phyloP scores from a whole-genome alignment of 2,329 filamentous ascomycete species.

The Dissoconium aciculare region DNA sequence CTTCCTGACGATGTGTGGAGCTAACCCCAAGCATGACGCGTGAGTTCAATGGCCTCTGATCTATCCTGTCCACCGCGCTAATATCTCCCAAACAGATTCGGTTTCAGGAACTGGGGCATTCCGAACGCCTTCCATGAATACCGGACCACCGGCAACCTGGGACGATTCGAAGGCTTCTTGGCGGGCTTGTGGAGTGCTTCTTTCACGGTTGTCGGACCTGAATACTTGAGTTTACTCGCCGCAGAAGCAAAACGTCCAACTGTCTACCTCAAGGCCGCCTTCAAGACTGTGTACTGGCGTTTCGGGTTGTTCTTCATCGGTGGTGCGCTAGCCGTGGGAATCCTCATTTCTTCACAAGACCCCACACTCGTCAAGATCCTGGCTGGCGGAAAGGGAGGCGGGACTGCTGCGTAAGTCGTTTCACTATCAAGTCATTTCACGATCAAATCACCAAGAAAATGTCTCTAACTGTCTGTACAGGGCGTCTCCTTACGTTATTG shows the following conservation, averaged over 20 bases:
- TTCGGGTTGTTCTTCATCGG: conserved; percentile 36
- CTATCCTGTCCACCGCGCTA: background rate
- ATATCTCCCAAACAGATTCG: conserved; percentile 15
- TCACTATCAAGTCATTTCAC: too few species aligned
- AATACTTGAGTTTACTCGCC: conserved; percentile 36
- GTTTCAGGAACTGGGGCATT: conserved; percentile 30
- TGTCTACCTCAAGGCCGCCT: conserved; percentile 33
- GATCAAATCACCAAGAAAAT: too few species aligned
- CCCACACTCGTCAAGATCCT: conserved; percentile 17
- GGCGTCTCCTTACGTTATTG: conserved; percentile 27
- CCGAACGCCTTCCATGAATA: conserved; percentile 22
- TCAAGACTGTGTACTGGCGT: conserved; percentile 36
- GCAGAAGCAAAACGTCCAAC: conserved; percentile 35
- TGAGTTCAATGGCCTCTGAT: background rate
- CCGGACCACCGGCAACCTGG: conserved; percentile 16
- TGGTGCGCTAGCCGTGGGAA: conserved; percentile 32
- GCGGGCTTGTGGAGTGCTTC: conserved; percentile 26
- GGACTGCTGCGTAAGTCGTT: conserved; percentile 20
- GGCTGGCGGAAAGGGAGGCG: conserved; percentile 12
- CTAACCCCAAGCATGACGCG: conserved; percentile 21
- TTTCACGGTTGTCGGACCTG: conserved; percentile 27
- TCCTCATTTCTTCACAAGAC: conserved; percentile 27
- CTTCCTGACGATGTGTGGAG: conserved; percentile 22
- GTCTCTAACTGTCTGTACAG: too few species aligned
- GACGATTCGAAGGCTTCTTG: conserved; percentile 25